Evolutionary conservation across 306 rosid genomes (phyloP).

Genomic region (Vicia faba): DNA sequence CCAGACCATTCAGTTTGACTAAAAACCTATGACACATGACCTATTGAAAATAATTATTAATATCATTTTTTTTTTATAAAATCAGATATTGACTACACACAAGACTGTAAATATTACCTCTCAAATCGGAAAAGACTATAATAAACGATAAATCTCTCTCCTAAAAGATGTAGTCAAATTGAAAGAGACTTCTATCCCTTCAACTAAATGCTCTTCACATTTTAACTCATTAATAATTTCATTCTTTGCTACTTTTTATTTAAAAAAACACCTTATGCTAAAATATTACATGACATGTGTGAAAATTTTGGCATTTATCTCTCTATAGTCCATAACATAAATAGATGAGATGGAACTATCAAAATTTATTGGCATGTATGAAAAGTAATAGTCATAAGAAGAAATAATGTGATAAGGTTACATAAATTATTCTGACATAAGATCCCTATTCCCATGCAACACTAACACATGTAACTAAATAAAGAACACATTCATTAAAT

Average conservation of each 20-base stretch:
- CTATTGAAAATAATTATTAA: too few species aligned
- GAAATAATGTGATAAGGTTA: neutral
- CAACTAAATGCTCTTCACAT: too few species aligned
- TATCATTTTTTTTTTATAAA: too few species aligned
- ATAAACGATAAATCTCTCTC: too few species aligned
- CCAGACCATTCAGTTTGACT: conserved; percentile 1
- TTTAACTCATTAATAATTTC: too few species aligned
- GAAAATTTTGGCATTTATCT: neutral
- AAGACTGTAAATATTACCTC: too few species aligned
- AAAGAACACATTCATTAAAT: conserved; percentile 38
- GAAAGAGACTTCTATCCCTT: too few species aligned
- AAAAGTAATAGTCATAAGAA: neutral
- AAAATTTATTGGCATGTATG: neutral
- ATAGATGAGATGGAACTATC: neutral
- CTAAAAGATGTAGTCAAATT: too few species aligned
- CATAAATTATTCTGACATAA: neutral
- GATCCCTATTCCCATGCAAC: neutral
- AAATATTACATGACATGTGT: neutral
- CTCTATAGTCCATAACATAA: neutral
- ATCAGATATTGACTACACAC: too few species aligned
- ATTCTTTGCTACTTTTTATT: too few species aligned
- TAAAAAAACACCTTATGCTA: neutral
- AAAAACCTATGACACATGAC: neutral
- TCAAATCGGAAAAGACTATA: too few species aligned
- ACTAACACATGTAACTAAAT: conserved; percentile 2